Conservation (phyloP, 805 yeast species). For the Ogataea ramenticola region DNA sequence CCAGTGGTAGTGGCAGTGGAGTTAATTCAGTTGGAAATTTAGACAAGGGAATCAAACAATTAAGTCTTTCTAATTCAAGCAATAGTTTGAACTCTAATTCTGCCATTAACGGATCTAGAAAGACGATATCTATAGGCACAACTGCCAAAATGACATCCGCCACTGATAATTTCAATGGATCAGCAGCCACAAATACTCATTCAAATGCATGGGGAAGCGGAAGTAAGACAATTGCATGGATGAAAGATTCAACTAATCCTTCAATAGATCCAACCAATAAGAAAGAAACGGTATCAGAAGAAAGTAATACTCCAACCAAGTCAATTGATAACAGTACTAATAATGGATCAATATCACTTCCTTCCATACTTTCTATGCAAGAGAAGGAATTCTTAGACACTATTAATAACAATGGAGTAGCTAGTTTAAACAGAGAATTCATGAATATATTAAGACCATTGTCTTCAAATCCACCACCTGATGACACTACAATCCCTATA, state of each 20-base stretch:
- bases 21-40: neutral
- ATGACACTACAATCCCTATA: conserved; percentile 1
- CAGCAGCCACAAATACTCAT: neutral
- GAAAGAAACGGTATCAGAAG: neutral
- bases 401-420: neutral
- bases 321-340: neutral
- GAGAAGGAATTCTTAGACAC: neutral
- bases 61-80: conserved; percentile 2
- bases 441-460: neutral
- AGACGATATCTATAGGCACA: conserved; percentile 1
- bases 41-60: conserved; percentile 2
- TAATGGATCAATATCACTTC: neutral
- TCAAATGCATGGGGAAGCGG: neutral
- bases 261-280: neutral
- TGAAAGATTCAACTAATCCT: neutral
- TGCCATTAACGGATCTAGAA: neutral
- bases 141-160: neutral
- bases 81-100: neutral
- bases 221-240: neutral
- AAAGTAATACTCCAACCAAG: no score
- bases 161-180: neutral
- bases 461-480: neutral
- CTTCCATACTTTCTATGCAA: neutral
- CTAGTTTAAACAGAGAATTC: neutral
- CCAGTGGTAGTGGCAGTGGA: no score